These are phyloP conservation scores for Diutina sp. DNA, from an alignment of 1,139 yeast species.

Conservation along the genomic window DNA sequence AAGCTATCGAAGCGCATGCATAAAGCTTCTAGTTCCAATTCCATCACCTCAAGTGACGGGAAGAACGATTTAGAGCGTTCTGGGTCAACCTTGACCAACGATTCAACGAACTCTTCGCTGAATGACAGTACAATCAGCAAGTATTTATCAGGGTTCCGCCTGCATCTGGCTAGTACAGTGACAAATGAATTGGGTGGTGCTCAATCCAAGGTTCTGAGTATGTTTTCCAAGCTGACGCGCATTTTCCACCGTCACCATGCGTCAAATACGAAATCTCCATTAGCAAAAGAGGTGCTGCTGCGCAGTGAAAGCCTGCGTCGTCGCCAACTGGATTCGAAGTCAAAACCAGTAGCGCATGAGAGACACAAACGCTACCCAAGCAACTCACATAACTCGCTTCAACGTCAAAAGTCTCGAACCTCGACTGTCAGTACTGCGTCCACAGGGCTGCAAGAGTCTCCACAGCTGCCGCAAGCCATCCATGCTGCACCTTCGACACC, in stretches of 20 bases:
- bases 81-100: neutral
- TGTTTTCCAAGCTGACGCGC: slow-evolving; percentile 1
- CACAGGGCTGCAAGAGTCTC: neutral
- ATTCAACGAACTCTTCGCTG: neutral
- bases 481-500: neutral
- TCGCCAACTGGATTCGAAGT: neutral
- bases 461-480: neutral
- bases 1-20: neutral
- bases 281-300: neutral
- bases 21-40: neutral
- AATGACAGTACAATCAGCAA: neutral
- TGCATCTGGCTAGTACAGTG: neutral
- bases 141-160: neutral
- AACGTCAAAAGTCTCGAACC: neutral
- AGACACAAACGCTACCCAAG: neutral
- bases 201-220: neutral
- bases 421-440: neutral
- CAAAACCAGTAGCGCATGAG: neutral
- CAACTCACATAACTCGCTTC: neutral
- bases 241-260: neutral
- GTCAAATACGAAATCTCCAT: neutral
- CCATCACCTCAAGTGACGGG: neutral
- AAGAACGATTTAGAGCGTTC: neutral
- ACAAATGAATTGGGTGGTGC: neutral
- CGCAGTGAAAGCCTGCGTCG: neutral